Evolutionary conservation across 805 yeast species (phyloP).

Genomic region (Grigorovia transvaalensis): DNA sequence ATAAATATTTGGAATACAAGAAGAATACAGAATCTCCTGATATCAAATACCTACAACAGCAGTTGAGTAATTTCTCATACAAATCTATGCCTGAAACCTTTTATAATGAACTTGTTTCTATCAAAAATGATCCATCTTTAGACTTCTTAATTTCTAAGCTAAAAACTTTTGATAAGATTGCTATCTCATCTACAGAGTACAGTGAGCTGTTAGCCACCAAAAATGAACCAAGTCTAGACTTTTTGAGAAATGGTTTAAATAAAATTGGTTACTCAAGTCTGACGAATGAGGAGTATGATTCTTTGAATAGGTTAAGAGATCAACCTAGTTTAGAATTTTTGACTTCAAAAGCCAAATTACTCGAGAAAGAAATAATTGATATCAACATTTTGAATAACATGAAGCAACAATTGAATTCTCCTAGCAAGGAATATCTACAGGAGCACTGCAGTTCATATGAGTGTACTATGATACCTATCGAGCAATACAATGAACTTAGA

Average conservation of each 20-base stretch:
- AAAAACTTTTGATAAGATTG: conserved; percentile 1
- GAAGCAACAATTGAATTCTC: conserved; percentile 13
- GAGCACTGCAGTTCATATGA: background rate
- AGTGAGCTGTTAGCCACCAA: background rate
- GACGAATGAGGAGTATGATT: background rate
- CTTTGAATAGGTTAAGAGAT: background rate
- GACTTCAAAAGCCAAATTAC: background rate
- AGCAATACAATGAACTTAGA: conserved; percentile 1
- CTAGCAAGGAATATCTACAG: conserved; percentile 13
- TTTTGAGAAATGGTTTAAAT: background rate
- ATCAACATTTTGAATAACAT: conserved; percentile 5
- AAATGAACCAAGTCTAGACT: background rate
- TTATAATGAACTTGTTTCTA: background rate
- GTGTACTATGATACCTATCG: background rate
- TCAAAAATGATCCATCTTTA: conserved; percentile 1
- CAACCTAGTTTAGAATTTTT: conserved; percentile 1
- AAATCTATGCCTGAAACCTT: background rate
- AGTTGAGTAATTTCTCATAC: background rate
- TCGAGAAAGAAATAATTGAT: background rate
- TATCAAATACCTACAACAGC: conserved; percentile 2
- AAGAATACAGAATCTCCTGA: conserved; percentile 3
- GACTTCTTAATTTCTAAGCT: conserved; percentile 6
- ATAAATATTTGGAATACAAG: background rate
- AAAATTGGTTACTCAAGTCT: background rate
- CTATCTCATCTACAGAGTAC: background rate